Conservation (phyloP, 2,329 filamentous ascomycete genomes). For the Beauveria sp. region DNA sequence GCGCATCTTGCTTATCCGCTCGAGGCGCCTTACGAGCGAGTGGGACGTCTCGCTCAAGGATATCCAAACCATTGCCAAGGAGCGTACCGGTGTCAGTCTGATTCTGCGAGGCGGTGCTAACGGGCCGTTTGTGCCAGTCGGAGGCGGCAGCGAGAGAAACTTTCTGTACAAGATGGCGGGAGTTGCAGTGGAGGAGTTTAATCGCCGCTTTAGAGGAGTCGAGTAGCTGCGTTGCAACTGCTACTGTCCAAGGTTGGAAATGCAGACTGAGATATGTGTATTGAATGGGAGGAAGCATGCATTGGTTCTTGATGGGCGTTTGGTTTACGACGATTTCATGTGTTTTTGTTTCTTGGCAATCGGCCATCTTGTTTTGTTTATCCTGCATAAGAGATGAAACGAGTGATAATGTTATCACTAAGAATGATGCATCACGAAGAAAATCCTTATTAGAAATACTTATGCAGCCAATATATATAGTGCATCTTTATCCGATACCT, state of each 20-base stretch:
- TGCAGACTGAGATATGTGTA: neutral
- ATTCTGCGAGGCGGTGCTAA: conserved; percentile 84
- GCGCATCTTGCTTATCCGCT: conserved; percentile 83
- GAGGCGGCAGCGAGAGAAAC: conserved; percentile 67
- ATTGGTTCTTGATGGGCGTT: neutral
- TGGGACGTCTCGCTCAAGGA: conserved; percentile 97
- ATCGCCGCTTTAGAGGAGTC: conserved; percentile 46
- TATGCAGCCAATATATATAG: neutral
- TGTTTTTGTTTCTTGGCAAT: neutral
- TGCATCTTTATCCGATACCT: neutral
- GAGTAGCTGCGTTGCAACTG: conserved; percentile 17
- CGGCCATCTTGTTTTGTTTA: neutral
- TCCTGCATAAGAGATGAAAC: neutral
- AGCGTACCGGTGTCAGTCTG: conserved; percentile 87
- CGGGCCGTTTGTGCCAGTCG: conserved; percentile 88
- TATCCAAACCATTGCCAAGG: conserved; percentile 93
- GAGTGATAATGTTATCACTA: neutral
- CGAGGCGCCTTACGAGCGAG: conserved; percentile 76
- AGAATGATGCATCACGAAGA: neutral
- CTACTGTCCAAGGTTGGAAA: neutral
- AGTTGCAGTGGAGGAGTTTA: conserved; percentile 60
- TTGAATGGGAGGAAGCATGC: neutral
- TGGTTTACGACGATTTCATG: neutral
- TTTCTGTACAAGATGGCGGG: conserved; percentile 60
- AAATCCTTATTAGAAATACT: neutral